These are phyloP conservation scores for Myriangium duriaei DNA, from an alignment of 2,329 filamentous ascomycete genomes.

Conservation along the genomic window DNA sequence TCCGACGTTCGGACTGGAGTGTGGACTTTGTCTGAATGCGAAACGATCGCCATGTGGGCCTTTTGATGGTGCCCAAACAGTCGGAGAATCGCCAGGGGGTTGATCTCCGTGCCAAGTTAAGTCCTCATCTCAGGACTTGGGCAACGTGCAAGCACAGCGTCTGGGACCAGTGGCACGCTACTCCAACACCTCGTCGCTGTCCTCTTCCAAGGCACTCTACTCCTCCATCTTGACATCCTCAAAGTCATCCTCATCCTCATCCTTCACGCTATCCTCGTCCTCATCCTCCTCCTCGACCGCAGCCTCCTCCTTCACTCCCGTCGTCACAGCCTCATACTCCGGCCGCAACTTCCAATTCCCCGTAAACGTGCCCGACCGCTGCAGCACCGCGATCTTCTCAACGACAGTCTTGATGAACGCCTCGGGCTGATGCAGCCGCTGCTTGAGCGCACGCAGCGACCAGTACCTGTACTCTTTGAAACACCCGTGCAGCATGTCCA, in stretches of 20 bases:
- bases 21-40: too few species aligned
- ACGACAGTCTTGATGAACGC: slow-evolving; percentile 80
- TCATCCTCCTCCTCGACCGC: slow-evolving; percentile 30
- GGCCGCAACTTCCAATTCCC: slow-evolving; percentile 73
- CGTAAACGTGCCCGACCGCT: slow-evolving; percentile 72
- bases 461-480: slow-evolving; percentile 86
- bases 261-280: slow-evolving; percentile 20
- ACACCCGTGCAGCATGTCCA: slow-evolving; percentile 71
- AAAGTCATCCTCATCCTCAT: slow-evolving; percentile 43
- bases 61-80: too few species aligned
- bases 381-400: slow-evolving; percentile 68
- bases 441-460: slow-evolving; percentile 79
- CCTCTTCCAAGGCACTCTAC: too few species aligned
- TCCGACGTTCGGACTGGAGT: too few species aligned
- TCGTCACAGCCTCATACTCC: slow-evolving; percentile 42
- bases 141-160: too few species aligned
- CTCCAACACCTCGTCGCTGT: too few species aligned
- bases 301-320: slow-evolving; percentile 36
- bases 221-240: slow-evolving; percentile 24
- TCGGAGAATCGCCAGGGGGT: too few species aligned
- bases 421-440: slow-evolving; percentile 72
- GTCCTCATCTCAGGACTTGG: too few species aligned
- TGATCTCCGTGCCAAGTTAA: too few species aligned
- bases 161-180: too few species aligned
- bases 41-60: too few species aligned